Evolutionary conservation across 371 early-diverging fungal species (phyloP), one percentile per base, ranked within the genome.

Genomic region (Mortierella sp.): DNA sequence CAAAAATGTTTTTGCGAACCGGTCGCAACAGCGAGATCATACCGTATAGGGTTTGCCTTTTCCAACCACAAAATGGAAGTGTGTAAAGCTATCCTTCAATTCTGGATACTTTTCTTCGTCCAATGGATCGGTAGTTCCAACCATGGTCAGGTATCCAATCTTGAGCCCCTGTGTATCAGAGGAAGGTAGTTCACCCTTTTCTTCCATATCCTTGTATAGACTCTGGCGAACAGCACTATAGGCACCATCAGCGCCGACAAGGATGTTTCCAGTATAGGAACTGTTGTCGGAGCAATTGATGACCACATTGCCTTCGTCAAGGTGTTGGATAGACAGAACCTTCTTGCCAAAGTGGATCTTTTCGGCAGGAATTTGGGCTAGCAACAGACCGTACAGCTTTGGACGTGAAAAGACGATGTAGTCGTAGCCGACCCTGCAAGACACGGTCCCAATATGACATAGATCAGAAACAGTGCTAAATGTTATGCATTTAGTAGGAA

Each of bases 321-420:
- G 50, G 12, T 72, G 37, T 32, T 62, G 43, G 50, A 65, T 55
- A 4, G 60, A 65, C 21, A 71, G 47, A 12, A 71, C 41, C 50
- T 64, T 71, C 24, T 72, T 72, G 14, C 62, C 52, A 37, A 72
- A 65, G 17, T 51, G 49, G 30, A 65, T 32, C 50, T 57, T 72
- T 30, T 55, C 21, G 30, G 61, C 17, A 7, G 60, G 61, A 21
- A 72, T 44, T 49, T 72, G 65, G 21, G 66, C 56, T 15, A 61
- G 42, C 23, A 72, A n/a, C 4, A 65, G 60, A 7, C 60, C 47
- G 46, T 72, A 65, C 12, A 72, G 43, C 2, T 50, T 48, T 19
- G 61, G 60, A 2, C 62, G 66, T 14, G 72, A 72, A 43, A 65
- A 72, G 2, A 66, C 59, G 14, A 66, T 48, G 34, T 47, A 59